Percentiles rank a stretch among this genome's conserved stretches.
Evolutionary conservation across 495 filamentous ascomycete genomes (phyloP).

Genomic region (Annulohypoxylon bovei): DNA sequence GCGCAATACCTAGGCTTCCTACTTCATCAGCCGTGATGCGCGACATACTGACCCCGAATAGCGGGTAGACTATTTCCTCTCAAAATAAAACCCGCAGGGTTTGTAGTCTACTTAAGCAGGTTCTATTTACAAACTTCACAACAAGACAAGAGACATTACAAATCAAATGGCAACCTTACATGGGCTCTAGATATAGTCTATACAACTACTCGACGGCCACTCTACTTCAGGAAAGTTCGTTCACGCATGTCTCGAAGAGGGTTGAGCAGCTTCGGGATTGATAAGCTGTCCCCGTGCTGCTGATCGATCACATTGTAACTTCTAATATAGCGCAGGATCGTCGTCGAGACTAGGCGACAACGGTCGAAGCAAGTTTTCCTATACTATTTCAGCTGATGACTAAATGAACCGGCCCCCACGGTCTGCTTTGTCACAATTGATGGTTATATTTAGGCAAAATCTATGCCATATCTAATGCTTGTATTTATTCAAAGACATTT

Average conservation of each 20-base stretch:
- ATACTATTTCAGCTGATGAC: neutral
- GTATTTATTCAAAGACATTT: neutral
- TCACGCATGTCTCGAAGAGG: too few species aligned
- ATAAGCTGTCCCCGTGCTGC: neutral
- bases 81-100: neutral
- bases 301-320: neutral
- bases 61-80: neutral
- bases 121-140: neutral
- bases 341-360: neutral
- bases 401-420: neutral
- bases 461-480: neutral
- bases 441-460: neutral
- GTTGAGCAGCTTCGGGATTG: neutral
- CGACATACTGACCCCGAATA: neutral
- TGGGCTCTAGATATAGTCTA: neutral
- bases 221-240: too few species aligned
- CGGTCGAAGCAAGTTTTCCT: neutral
- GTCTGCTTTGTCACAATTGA: neutral
- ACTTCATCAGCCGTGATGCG: neutral
- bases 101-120: neutral
- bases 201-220: too few species aligned
- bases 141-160: neutral
- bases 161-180: neutral
- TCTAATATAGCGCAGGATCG: neutral
- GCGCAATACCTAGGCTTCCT: neutral